Percentiles rank a stretch among this genome's conserved stretches.
Conservation (phyloP, 345 rosid species). For the Eucalyptus victrix region DNA sequence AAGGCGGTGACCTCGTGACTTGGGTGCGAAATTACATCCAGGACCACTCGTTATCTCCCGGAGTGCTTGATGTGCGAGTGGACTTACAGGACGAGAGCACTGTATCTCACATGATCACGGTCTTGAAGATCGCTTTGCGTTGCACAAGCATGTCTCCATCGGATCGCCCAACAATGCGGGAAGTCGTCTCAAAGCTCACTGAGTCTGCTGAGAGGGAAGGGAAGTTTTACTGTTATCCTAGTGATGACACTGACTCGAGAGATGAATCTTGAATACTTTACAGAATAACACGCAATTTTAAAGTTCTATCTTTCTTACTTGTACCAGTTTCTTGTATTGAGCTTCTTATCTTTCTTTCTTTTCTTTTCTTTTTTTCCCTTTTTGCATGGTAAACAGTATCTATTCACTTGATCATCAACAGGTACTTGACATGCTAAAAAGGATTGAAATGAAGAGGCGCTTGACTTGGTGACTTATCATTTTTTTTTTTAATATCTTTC, state of each 20-base stretch:
- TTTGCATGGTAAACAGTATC: not conserved
- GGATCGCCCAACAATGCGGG: conserved; percentile 62
- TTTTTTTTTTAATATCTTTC: not conserved
- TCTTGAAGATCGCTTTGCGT: conserved; percentile 60
- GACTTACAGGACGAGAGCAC: conserved; percentile 35
- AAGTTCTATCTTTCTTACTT: not conserved
- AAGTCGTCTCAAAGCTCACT: conserved; percentile 60
- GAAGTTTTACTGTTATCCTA: conserved; percentile 3
- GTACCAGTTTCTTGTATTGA: not conserved
- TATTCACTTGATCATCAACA: not conserved
- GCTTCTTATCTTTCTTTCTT: not conserved
- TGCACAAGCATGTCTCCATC: conserved; percentile 65
- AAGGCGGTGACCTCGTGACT: conserved; percentile 81
- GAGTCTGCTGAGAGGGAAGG: conserved; percentile 42
- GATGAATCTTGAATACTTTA: not conserved
- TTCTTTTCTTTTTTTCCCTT: not conserved
- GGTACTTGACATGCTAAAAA: not conserved
- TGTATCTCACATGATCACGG: conserved; percentile 58
- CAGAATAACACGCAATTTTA: not conserved
- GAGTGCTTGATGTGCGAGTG: conserved; percentile 46
- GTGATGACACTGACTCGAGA: not conserved
- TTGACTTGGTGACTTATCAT: not conserved
- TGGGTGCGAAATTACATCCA: conserved; percentile 62
- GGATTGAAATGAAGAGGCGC: not conserved
- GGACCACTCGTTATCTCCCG: conserved; percentile 37